Base-by-base conservation (phyloP, 805 yeast species). In the Tetrapisispora namnaoensis region DNA sequence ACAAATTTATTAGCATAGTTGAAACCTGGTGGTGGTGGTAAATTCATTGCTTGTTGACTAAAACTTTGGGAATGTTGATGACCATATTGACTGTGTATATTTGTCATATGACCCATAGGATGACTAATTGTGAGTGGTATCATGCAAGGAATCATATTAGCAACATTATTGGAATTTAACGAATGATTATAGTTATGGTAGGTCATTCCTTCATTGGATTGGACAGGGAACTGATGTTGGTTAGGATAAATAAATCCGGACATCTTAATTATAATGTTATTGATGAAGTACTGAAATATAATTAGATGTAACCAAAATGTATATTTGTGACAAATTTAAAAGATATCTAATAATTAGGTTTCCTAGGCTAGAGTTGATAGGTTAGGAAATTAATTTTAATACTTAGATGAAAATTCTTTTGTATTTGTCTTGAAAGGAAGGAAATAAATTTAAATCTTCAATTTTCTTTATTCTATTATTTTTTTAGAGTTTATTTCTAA, bases 1-100 rank as follows among this genome's bases (percentile, higher is more conserved):
- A 22, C n/a, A 16, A 22, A 41, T 37, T 46, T 48, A 30, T 44
- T 43, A 20, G 37, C 40, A 42, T 50, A 52, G 4, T 53, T 37
- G 48, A 57, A 38, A 34, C 61, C 60, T 14, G 60, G 61, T 21
- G 61, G 62, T 21, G 61, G 61, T 32, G 53, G 45, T 16, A 54
- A 39, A 46, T 37, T 34, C 32, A 45, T 30, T 20, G 40, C 16
- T 40, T 14, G 44, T 16, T 38, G 34, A 35, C 24, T 37, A 20
- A 7, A 32, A 27, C 44, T 28, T 36, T 46, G 47, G 34, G 51
- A 50, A 42, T 49, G 48, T 44, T 47, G 22, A 42, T 40, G 44
- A 14, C n/a, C 28, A 20, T 17, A 30, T 36, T 47, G 45, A 42
- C 20, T 20, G 49, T 38, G 43, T 50, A n/a, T 37, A 49, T 37